Evolutionary conservation across 441 rosid species (phyloP), one percentile per base, ranked within the genome.

Genomic region (Pelargonium australe): DNA sequence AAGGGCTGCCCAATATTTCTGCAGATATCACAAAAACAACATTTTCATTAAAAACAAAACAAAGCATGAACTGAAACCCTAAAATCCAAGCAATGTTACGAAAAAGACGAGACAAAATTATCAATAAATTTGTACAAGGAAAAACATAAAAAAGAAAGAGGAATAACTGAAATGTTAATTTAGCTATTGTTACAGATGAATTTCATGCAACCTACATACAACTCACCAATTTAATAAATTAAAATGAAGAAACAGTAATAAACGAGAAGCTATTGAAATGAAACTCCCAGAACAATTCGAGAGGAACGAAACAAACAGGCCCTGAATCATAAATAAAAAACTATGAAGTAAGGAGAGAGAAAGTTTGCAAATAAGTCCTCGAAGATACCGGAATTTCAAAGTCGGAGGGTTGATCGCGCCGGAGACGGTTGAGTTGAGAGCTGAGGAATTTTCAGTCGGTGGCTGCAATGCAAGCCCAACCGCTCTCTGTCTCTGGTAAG

Each of bases 11-110:
- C 19, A 17, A 41, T 20, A 23, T 34, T 14, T 64, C 76, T 68
- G 72, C 61, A 43, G 43, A 55, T 10, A 68, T 14, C 12, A 68
- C 6, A n/a, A 19, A 5, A 28, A 47, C 40, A 49, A 67, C 69
- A 49, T 11, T 66, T 47, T 8, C 61, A 55, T 55, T 6, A 34
- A 45, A 45, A 45, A 9, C 53, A 13, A 57, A 57, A 57, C 62
- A 23, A 57, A 57, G 7, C 62, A 57, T 17, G 20, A 57, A 57
- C 20, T 10, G 5, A 57, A 57, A 57, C 62, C 62, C 62, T 57
- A 17, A 57, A 0, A 20, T 17, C 17, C 25, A 20, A 57, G 62
- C 62, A 16, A 7, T 8, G 20, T 14, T 4, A 53, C 2, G 20
- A 47, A 43, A 43, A 43, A 43, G 5, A 25, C 47, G 7, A 8